Evolutionary conservation across 768 basidiomycete genomes (phyloP), one percentile per base, ranked within the genome.

Genomic region (Cyathus striatus): DNA sequence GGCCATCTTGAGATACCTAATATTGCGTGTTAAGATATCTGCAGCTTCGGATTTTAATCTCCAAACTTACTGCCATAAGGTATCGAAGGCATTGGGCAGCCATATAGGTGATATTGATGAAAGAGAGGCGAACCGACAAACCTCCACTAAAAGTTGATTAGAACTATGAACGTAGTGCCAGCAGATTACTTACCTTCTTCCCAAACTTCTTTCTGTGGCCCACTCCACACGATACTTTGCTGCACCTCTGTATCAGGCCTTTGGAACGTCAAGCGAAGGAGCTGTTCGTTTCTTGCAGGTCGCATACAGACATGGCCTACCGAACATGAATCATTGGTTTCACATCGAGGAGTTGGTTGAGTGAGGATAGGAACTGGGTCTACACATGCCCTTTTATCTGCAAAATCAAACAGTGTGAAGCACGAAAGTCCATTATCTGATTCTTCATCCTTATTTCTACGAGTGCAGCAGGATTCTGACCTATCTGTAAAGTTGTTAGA

Each of bases 171-270:
- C 35, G n/a, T 42, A 35, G 12, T 21, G 4, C 5, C 13, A 26
- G 10, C n/a, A 24, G 25, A 6, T 33, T n/a, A 54, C 66, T 22
- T 49, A 82, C 86, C 79, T 70, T 84, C 73, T 41, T 83, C 76
- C 63, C 71, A 74, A 1, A 92, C 68, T 60, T 90, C 87, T 14
- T 51, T 52, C 6, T 62, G 63, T 4, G 86, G 79, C 0, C 90
- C 90, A 45, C 73, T 80, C 87, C 89, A 94, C 2, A 91, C 60
- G 1, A 79, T 65, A 30, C 66, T 57, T 24, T 70, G 49, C 13
- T 41, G 38, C 39, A 47, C 39, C 36, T 46, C 41, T n/a, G 40
- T 48, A 24, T 36, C 43, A 27, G 44, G 50, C 24, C 45, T 45
- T 23, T 56, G 58, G 5, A 83, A 55, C 0, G 68, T 73, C 10